A percentile compares a stretch with the other conserved stretches of the same genome.
Evolutionary conservation across 108 stramenopile species (phyloP).

Genomic region (Cylindrotheca fusiformis): DNA sequence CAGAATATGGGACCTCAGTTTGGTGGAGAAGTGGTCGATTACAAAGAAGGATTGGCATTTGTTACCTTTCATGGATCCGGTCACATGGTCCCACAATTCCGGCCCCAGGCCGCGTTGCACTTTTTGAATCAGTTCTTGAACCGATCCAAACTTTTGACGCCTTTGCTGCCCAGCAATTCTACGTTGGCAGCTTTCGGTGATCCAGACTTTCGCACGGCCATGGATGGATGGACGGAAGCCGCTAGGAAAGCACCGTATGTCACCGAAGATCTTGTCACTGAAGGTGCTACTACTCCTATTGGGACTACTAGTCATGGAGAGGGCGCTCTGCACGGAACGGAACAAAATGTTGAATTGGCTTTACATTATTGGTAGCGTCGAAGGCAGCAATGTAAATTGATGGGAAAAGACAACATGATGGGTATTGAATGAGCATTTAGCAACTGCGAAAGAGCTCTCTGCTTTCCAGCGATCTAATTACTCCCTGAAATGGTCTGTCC

Average conservation of each 20-base stretch:
- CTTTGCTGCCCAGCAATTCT: constrained; percentile 39
- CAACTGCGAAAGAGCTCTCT: too few relatives aligned
- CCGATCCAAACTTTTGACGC: constrained; percentile 26
- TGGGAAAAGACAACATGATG: too few relatives aligned
- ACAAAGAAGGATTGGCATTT: constrained; percentile 54
- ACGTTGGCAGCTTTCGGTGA: constrained; percentile 33
- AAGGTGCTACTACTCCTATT: too few relatives aligned
- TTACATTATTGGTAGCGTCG: too few relatives aligned
- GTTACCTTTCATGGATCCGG: constrained; percentile 63
- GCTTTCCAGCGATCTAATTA: too few relatives aligned
- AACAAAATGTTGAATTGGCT: too few relatives aligned
- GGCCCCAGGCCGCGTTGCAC: constrained; percentile 51
- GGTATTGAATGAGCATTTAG: too few relatives aligned
- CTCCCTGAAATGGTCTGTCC: too few relatives aligned
- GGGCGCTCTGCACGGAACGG: too few relatives aligned
- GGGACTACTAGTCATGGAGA: too few relatives aligned
- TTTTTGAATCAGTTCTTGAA: constrained; percentile 40
- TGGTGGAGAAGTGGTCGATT: constrained; percentile 61
- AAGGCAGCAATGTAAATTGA: too few relatives aligned
- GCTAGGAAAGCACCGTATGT: constrained; percentile 40
- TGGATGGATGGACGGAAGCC: constrained; percentile 47
- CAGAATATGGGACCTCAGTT: constrained; percentile 52
- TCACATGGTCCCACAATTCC: constrained; percentile 75
- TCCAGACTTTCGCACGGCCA: constrained; percentile 25
- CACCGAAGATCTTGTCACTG: background rate